A percentile compares a stretch with the other conserved stretches of the same genome.
phyloP scores from a whole-genome alignment of 208 protist species.

The Acanthamoeba sp. region DNA sequence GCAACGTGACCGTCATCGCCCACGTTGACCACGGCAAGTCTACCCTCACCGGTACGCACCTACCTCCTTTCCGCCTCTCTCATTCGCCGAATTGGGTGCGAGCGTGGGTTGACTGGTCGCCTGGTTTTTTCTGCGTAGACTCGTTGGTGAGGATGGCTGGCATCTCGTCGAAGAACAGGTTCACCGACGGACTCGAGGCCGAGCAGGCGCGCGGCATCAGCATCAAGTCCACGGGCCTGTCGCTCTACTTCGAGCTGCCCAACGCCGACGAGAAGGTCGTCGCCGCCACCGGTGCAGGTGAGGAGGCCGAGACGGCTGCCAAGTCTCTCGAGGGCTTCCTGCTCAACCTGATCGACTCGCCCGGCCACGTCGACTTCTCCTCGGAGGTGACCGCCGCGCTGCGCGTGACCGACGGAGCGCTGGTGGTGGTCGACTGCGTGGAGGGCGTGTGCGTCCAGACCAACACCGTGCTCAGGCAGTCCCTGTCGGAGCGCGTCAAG shows the following conservation, averaged over 20 bases:
- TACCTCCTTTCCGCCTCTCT: not conserved
- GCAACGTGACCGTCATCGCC: constrained; percentile 95
- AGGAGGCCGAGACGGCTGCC: not conserved
- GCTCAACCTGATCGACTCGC: constrained; percentile 99
- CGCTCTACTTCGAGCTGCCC: constrained; percentile 97
- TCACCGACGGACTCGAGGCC: constrained; percentile 95
- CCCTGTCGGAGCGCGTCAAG: constrained; percentile 98
- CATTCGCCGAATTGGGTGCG: too few relatives aligned
- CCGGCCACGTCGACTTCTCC: constrained; percentile 99
- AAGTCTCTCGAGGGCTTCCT: constrained; percentile 90
- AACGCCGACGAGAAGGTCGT: constrained; percentile 80
- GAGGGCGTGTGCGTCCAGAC: constrained; percentile 99
- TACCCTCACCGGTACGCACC: constrained; percentile 93
- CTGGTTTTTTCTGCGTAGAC: constrained; percentile 91
- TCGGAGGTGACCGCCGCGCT: constrained; percentile 99
- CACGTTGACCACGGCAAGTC: constrained; percentile 97
- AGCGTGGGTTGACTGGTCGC: too few relatives aligned
- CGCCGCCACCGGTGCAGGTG: constrained; percentile 70
- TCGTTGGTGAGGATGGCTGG: constrained; percentile 96
- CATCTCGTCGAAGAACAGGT: constrained; percentile 96
- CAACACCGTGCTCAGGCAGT: constrained; percentile 99
- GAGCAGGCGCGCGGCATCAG: constrained; percentile 99
- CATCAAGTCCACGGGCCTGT: constrained; percentile 99
- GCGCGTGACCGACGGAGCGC: constrained; percentile 99
- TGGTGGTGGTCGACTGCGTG: constrained; percentile 99